Evolutionary conservation across 441 rosid species (phyloP), one percentile per base, ranked within the genome.

Genomic region (Isatis lusitanica): DNA sequence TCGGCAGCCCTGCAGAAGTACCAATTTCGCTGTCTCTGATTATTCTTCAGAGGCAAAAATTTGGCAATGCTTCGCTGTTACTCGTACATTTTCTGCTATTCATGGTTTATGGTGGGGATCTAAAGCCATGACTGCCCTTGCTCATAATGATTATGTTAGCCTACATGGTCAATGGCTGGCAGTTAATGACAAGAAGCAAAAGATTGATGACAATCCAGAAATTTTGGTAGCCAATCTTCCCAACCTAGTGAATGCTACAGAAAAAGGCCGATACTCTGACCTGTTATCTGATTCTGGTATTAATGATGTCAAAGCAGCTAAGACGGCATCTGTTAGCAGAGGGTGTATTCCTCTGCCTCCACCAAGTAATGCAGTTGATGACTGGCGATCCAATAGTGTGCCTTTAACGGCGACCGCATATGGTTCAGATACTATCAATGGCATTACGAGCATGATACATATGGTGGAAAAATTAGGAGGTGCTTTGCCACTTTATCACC

Each of bases 21-120:
- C 74, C 63, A 79, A 78, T 70, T 79, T 80, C 38, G 47, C 75
- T 17, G 76, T 79, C 67, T 66, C 83, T 66, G 81, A 79, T 69
- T 78, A 55, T 66, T 58, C 90, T 74, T 71, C 65, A 71, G 76
- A 78, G 61, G 48, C 65, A 63, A 81, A 73, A 31, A 67, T 74
- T 75, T 95, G 99, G 99, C 78, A 79, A 61, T 88, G 95, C 85
- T 84, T 95, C 62, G 96, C 93, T 58, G 83, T 85, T 79, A 75
- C 86, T 68, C 83, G 48, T 72, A 80, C 86, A 66, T 77, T 66
- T 46, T 73, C 94, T 80, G 83, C 82, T 70, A 80, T 87, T 55
- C 46, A 58, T 84, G 85, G 82, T 86, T 83, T 91, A 58, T 66
- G 87, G 73, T 91, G 95, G 97, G 93, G 94, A 33, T 85, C 86